Evolutionary conservation across 2,329 filamentous ascomycete genomes (phyloP).

Genomic region (Diaporthe citriasiana): DNA sequence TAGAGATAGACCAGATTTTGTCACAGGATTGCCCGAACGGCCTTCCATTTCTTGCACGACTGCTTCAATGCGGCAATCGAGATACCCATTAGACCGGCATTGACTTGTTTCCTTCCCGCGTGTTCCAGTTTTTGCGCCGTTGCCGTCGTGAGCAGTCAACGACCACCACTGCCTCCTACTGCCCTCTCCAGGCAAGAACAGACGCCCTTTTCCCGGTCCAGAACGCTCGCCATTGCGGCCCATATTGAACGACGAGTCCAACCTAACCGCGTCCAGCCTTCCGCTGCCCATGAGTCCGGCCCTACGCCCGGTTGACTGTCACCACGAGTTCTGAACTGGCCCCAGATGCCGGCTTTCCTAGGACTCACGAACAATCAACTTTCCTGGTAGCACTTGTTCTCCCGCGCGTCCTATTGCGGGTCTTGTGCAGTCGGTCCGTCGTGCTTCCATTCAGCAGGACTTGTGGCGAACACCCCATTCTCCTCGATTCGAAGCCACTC

Average conservation of each 20-base stretch:
- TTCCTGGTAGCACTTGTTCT: constrained; percentile 14
- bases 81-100: constrained; percentile 34
- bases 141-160: constrained; percentile 24
- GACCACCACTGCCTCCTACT: constrained; percentile 19
- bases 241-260: constrained; percentile 14
- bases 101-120: constrained; percentile 27
- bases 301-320: constrained; percentile 14
- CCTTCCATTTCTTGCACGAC: constrained; percentile 24
- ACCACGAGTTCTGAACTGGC: constrained; percentile 12
- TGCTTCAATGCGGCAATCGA: constrained; percentile 32
- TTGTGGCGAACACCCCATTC: background rate
- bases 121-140: constrained; percentile 13
- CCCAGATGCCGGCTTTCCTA: constrained; percentile 29
- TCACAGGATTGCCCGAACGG: constrained; percentile 32
- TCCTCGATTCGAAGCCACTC: constrained; percentile 19
- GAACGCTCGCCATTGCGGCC: background rate
- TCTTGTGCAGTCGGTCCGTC: constrained; percentile 18
- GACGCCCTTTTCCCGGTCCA: background rate
- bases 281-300: constrained; percentile 18
- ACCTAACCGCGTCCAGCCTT: constrained; percentile 3
- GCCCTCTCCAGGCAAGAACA: constrained; percentile 1
- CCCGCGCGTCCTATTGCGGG: background rate
- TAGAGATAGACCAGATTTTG: constrained; percentile 34
- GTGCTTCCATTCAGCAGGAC: background rate
- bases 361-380: background rate